Evolutionary conservation across 352 stramenopile species (phyloP).

Genomic region (Pilasporangium apinafurcum): DNA sequence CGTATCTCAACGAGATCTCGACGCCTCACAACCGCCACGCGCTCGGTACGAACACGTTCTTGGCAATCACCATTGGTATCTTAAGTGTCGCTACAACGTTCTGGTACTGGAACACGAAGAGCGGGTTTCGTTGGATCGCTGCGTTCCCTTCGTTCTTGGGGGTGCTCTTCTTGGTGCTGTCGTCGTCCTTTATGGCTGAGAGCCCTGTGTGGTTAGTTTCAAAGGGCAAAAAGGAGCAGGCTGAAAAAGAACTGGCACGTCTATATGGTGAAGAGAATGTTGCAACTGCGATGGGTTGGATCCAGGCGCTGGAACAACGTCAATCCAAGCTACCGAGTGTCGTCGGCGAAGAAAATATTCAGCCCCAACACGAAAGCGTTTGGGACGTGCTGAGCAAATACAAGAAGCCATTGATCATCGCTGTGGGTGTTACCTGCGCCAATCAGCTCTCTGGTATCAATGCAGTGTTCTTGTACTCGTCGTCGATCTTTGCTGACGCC

Average conservation of each 20-base stretch:
- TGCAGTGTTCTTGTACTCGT: constrained; percentile 52
- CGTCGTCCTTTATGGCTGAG: constrained; percentile 39
- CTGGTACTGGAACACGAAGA: constrained; percentile 49
- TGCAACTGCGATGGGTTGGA: constrained; percentile 21
- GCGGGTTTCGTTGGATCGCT: constrained; percentile 53
- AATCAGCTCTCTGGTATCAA: constrained; percentile 55
- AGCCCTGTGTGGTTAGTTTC: constrained; percentile 40
- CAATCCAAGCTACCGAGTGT: too few species aligned
- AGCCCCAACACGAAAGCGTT: too few species aligned
- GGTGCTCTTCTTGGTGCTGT: constrained; percentile 27
- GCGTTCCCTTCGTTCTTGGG: constrained; percentile 49
- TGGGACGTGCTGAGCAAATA: too few species aligned
- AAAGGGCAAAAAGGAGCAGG: constrained; percentile 21
- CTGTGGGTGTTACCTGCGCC: constrained; percentile 19
- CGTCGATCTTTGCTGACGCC: constrained; percentile 29
- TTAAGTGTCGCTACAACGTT: constrained; percentile 37
- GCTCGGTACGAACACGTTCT: constrained; percentile 26
- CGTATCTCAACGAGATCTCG: constrained; percentile 45
- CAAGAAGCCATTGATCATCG: constrained; percentile 23
- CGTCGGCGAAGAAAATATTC: too few species aligned
- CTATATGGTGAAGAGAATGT: constrained; percentile 34
- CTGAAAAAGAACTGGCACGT: constrained; percentile 19
- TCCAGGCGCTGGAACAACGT: constrained; percentile 10
- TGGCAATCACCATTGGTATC: constrained; percentile 28
- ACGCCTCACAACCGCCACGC: constrained; percentile 27